phyloP scores from a whole-genome alignment of 2,329 filamentous ascomycete genomes.

The Domatiomyces catenatus region DNA sequence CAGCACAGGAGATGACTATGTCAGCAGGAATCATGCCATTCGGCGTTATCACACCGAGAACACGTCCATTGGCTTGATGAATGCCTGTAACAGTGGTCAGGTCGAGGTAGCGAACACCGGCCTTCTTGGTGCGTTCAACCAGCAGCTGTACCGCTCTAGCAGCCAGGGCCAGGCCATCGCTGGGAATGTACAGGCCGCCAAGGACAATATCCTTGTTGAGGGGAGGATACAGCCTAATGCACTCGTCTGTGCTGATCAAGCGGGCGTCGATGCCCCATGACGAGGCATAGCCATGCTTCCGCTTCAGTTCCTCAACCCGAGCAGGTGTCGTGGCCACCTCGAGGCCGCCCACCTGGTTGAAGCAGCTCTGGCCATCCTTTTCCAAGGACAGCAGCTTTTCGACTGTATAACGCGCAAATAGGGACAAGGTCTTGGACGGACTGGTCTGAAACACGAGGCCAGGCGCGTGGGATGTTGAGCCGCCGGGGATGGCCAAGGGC shows the following conservation, averaged over 20 bases:
- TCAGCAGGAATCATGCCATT: conserved; percentile 39
- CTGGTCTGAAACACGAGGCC: conserved; percentile 50
- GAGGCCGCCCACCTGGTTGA: conserved; percentile 49
- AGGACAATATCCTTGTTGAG: conserved; percentile 39
- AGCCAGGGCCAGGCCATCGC: conserved; percentile 45
- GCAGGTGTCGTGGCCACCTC: conserved; percentile 47
- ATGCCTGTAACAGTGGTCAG: conserved; percentile 44
- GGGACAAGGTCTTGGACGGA: conserved; percentile 32
- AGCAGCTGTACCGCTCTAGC: conserved; percentile 47
- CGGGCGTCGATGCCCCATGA: conserved; percentile 46
- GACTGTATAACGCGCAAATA: conserved; percentile 46
- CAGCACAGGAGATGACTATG: conserved; percentile 47
- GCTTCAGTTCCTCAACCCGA: conserved; percentile 45
- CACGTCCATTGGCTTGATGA: conserved; percentile 31
- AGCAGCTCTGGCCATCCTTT: conserved; percentile 33
- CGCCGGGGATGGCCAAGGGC: conserved; percentile 46
- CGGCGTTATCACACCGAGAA: conserved; percentile 42
- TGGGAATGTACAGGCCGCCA: conserved; percentile 45
- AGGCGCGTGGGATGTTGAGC: conserved; percentile 50
- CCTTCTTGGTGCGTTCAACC: conserved; percentile 40
- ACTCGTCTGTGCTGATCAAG: conserved; percentile 38
- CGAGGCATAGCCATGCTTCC: conserved; percentile 44
- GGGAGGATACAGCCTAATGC: conserved; percentile 38
- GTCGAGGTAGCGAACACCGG: conserved; percentile 44
- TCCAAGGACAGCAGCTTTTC: conserved; percentile 43